Base-by-base conservation (phyloP, 225 moss, liverwort and hornwort species). In the Marchantia polymorpha region DNA sequence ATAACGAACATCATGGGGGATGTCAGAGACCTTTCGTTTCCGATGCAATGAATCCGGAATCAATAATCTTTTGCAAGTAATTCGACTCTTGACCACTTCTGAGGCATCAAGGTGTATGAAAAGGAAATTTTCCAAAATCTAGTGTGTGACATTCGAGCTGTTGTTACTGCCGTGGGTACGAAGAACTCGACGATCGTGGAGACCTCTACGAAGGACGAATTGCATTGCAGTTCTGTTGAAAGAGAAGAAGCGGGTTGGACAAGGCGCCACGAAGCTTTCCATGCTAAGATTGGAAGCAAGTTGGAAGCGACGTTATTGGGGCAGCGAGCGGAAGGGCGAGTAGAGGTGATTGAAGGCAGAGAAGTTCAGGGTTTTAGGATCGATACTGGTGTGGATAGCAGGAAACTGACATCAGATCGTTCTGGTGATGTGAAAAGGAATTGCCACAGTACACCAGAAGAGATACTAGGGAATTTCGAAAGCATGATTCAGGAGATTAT, bases 251-350 rank as follows among this genome's bases (percentile, higher is more conserved):
- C 10, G 22, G 25, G 71, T 49, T 77, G 23, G 20, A 52, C 5
- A 25, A 75, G 54, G 53, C 51, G 23, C 46, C 15, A 46, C 2
- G 68, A 39, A 69, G 68, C 7, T 14, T 30, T 46, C 3, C n/a
- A 73, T 60, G 10, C 19, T 7, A 78, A 59, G 68, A 50, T 30
- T 10, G 56, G 49, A 9, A 46, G 50, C 39, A 72, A 22, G 67
- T 52, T 58, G 27, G 81, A 76, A 77, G 20, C 47, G 15, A 47
- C 61, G 20, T 47, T 48, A 22, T 78, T 53, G 68, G 64, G 60
- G 49, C 74, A 81, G 66, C 78, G 74, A 75, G 52, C 80, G 63
- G 81, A 86, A 77, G 47, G 29, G 54, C 55, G 74, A 46, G 14
- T 81, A 30, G 64, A 81, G 52, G 75, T 48, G 48, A 68, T 56